These are phyloP conservation scores for Zalerion maritima DNA, from an alignment of 495 filamentous ascomycete species.

Conservation along the genomic window DNA sequence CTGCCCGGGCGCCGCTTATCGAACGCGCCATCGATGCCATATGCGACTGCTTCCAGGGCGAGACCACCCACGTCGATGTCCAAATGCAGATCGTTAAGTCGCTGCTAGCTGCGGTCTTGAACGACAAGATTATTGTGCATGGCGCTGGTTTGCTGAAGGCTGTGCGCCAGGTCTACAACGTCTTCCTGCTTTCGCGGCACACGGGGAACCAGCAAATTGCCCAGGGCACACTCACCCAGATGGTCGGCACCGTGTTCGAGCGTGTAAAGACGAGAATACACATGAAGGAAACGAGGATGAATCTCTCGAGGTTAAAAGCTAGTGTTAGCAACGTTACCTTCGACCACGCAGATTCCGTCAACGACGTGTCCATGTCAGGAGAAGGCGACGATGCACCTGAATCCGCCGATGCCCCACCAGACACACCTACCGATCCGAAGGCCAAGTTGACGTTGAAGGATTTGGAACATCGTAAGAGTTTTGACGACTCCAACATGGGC, in stretches of 20 bases:
- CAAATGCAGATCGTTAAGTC: slow-evolving; percentile 98
- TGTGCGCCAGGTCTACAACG: slow-evolving; percentile 97
- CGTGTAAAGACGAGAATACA: slow-evolving; percentile 75
- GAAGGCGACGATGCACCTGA: slow-evolving; percentile 21
- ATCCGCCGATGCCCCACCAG: slow-evolving; percentile 30
- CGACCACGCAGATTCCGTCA: slow-evolving; percentile 23
- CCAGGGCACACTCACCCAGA: slow-evolving; percentile 91
- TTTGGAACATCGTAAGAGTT: slow-evolving; percentile 83
- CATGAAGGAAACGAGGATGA: slow-evolving; percentile 61
- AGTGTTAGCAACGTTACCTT: slow-evolving; percentile 32
- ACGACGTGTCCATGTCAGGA: slow-evolving; percentile 18
- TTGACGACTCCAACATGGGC: slow-evolving; percentile 79
- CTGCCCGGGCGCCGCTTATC: slow-evolving; percentile 69
- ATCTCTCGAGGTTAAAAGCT: slow-evolving; percentile 32
- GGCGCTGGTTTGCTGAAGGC: slow-evolving; percentile 93
- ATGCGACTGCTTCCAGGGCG: slow-evolving; percentile 96
- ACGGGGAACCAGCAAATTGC: slow-evolving; percentile 90
- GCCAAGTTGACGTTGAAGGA: slow-evolving; percentile 87
- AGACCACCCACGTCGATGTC: slow-evolving; percentile 75
- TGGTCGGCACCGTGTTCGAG: slow-evolving; percentile 97
- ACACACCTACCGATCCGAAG: slow-evolving; percentile 39
- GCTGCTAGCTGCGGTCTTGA: slow-evolving; percentile 82
- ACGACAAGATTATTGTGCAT: slow-evolving; percentile 97
- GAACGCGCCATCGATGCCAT: slow-evolving; percentile 98
- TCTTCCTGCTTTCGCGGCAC: slow-evolving; percentile 86